phyloP scores from a whole-genome alignment of 2,329 filamentous ascomycete genomes.

The Ophiocordyceps australis region DNA sequence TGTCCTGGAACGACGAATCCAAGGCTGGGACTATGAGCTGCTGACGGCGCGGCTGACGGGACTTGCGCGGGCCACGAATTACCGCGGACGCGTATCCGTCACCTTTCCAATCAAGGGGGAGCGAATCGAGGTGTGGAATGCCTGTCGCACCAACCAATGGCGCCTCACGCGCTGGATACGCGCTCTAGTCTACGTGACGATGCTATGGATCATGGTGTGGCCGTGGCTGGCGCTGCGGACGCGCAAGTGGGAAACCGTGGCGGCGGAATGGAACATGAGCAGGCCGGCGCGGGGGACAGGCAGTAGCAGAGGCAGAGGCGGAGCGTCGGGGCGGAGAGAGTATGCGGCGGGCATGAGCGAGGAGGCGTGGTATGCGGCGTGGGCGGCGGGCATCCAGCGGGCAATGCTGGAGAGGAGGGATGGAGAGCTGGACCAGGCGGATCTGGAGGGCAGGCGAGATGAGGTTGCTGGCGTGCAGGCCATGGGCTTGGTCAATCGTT shows the following conservation, averaged over 20 bases:
- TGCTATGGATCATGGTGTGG: slow-evolving; percentile 55
- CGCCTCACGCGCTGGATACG: slow-evolving; percentile 44
- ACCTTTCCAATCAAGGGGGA: slow-evolving; percentile 39
- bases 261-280: slow-evolving; percentile 34
- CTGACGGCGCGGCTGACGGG: slow-evolving; percentile 31
- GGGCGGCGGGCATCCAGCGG: slow-evolving; percentile 39
- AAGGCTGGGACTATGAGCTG: slow-evolving; percentile 39
- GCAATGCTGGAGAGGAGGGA: slow-evolving; percentile 40
- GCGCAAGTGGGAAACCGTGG: slow-evolving; percentile 45
- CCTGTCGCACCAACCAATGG: slow-evolving; percentile 43
- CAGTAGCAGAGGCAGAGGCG: too few species aligned
- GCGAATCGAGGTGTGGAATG: slow-evolving; percentile 44
- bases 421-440: slow-evolving; percentile 34
- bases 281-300: too few species aligned
- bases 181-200: slow-evolving; percentile 46
- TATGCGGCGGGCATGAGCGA: slow-evolving; percentile 33
- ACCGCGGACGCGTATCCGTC: slow-evolving; percentile 42
- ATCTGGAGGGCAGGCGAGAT: slow-evolving; percentile 24
- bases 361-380: slow-evolving; percentile 43
- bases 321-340: slow-evolving; percentile 8
- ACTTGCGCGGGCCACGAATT: slow-evolving; percentile 47
- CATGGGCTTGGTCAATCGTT: slow-evolving; percentile 32
- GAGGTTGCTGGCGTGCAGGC: slow-evolving; percentile 20
- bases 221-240: slow-evolving; percentile 51
- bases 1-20: slow-evolving; percentile 28